Conservation (phyloP, 2,329 filamentous ascomycete species). For the Sphaceloma murrayae region DNA sequence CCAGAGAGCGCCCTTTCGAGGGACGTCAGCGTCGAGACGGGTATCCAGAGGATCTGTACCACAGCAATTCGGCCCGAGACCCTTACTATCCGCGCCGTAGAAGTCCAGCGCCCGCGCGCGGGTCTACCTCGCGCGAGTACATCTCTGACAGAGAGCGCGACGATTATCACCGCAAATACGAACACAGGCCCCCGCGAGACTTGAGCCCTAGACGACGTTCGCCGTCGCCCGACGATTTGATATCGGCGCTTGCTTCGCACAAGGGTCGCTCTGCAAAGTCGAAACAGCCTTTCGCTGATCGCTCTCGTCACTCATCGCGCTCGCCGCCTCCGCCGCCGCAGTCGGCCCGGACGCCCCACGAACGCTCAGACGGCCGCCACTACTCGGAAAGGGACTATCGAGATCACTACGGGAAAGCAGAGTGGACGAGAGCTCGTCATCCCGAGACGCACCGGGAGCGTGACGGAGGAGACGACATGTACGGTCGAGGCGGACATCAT, state of each 20-base stretch:
- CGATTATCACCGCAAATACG: conserved; percentile 16
- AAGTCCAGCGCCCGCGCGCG: conserved; percentile 14
- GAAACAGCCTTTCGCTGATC: conserved; percentile 12
- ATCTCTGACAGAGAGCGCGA: conserved; percentile 15
- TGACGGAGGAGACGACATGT: conserved; percentile 18
- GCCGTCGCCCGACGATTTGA: conserved; percentile 20
- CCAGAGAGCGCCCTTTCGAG: background rate
- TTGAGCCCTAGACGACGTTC: conserved; percentile 18
- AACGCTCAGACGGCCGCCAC: conserved; percentile 15
- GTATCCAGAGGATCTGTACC: background rate
- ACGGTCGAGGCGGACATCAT: conserved; percentile 19
- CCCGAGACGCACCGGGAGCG: conserved; percentile 16
- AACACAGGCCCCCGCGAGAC: background rate
- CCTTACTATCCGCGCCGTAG: conserved; percentile 15
- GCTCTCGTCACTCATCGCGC: conserved; percentile 19
- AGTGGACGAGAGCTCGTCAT: too few relatives aligned
- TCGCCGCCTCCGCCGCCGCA: too few relatives aligned
- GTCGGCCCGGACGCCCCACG: too few relatives aligned
- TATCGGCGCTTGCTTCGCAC: conserved; percentile 18
- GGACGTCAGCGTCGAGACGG: conserved; percentile 1
- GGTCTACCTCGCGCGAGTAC: conserved; percentile 12
- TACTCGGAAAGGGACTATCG: conserved; percentile 15
- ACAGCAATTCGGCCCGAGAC: conserved; percentile 14
- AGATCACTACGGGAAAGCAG: too few relatives aligned
- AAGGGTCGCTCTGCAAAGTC: too few relatives aligned